Conservation (phyloP, 2,329 filamentous ascomycete species). For the Paracorniculantispora psalliotae region DNA sequence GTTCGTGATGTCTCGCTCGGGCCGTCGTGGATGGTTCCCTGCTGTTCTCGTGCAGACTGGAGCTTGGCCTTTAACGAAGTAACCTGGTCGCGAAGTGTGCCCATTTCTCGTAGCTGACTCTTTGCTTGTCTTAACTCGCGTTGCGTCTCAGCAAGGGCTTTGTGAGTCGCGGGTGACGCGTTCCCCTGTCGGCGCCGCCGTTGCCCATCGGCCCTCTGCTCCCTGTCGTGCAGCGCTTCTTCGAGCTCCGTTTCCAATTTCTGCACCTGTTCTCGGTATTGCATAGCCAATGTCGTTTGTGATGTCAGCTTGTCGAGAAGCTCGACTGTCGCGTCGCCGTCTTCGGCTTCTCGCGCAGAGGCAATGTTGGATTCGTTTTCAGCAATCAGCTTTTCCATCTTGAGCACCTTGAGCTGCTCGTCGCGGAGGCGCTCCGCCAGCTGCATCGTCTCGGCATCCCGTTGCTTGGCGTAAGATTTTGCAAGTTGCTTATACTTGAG, state of each 20-base stretch:
- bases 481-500: slow-evolving; percentile 75
- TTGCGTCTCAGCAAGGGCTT: slow-evolving; percentile 47
- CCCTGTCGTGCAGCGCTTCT: slow-evolving; percentile 33
- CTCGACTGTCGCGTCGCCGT: slow-evolving; percentile 37
- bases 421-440: slow-evolving; percentile 61
- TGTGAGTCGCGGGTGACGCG: slow-evolving; percentile 46
- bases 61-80: slow-evolving; percentile 47
- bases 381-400: slow-evolving; percentile 58
- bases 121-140: slow-evolving; percentile 51
- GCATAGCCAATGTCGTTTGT: slow-evolving; percentile 52
- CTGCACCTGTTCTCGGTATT: slow-evolving; percentile 56
- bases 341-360: slow-evolving; percentile 23
- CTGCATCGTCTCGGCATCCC: slow-evolving; percentile 66
- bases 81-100: slow-evolving; percentile 49
- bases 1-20: slow-evolving; percentile 22
- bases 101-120: slow-evolving; percentile 48
- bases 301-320: slow-evolving; percentile 50
- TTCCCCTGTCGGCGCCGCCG: slow-evolving; percentile 33
- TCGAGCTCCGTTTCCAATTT: slow-evolving; percentile 51
- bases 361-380: slow-evolving; percentile 55
- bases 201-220: slow-evolving; percentile 26
- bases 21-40: slow-evolving; percentile 35
- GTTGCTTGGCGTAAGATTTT: slow-evolving; percentile 73
- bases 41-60: slow-evolving; percentile 23
- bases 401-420: slow-evolving; percentile 59